Evolutionary conservation across 805 yeast species (phyloP).

Genomic region (Candida easanensis): DNA sequence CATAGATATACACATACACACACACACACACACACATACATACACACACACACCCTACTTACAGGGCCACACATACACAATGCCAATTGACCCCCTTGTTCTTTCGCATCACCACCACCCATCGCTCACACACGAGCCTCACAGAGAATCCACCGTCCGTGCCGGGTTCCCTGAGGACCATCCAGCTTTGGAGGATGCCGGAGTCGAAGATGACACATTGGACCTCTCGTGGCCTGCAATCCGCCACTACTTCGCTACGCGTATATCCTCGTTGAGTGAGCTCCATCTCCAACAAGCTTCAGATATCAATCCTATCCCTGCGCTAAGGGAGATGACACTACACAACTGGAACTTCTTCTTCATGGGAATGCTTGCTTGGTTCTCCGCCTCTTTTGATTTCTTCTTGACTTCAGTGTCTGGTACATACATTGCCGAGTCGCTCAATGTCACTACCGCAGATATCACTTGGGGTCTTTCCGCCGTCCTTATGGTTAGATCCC

Average conservation of each 20-base stretch:
- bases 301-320: slow-evolving; percentile 43
- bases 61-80: background rate
- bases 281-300: slow-evolving; percentile 24
- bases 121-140: slow-evolving; percentile 6
- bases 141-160: slow-evolving; percentile 1
- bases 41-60: background rate
- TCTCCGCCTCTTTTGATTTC: slow-evolving; percentile 72
- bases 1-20: no score
- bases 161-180: background rate
- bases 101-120: slow-evolving; percentile 11
- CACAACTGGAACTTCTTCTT: slow-evolving; percentile 56
- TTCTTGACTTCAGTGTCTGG: slow-evolving; percentile 63
- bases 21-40: background rate
- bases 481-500: slow-evolving; percentile 68
- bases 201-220: slow-evolving; percentile 6
- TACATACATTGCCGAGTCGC: slow-evolving; percentile 45
- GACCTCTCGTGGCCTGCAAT: slow-evolving; percentile 7
- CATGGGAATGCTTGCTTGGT: slow-evolving; percentile 65
- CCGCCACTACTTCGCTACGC: slow-evolving; percentile 21
- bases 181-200: background rate
- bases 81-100: slow-evolving; percentile 15
- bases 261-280: slow-evolving; percentile 24
- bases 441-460: slow-evolving; percentile 43
- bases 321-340: slow-evolving; percentile 34
- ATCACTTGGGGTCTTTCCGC: slow-evolving; percentile 75